A percentile compares a stretch with the other conserved stretches of the same genome.
phyloP scores from a whole-genome alignment of 495 filamentous ascomycete genomes.

The Podospora bellae-mahoneyi region DNA sequence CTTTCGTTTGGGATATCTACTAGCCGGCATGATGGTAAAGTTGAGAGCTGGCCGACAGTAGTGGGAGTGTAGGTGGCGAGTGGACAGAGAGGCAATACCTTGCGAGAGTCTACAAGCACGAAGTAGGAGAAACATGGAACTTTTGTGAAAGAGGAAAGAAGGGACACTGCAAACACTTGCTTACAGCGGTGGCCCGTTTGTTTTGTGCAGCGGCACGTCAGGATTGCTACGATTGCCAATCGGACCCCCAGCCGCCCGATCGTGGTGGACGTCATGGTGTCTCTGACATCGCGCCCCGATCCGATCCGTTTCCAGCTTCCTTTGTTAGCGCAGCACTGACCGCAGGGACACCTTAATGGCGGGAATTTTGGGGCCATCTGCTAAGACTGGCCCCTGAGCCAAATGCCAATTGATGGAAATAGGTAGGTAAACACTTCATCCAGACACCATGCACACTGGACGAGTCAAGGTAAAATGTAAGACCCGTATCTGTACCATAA shows the following conservation, averaged over 20 bases:
- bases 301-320: constrained; percentile 8
- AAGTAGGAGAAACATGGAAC: constrained; percentile 4
- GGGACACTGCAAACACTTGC: not conserved
- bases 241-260: constrained; percentile 25
- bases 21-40: constrained; percentile 20
- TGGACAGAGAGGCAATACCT: no score
- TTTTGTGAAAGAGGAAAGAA: constrained; percentile 5
- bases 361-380: not conserved
- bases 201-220: not conserved
- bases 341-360: not conserved
- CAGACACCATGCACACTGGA: not conserved
- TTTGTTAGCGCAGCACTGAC: constrained; percentile 24
- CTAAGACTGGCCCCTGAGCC: not conserved
- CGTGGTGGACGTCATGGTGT: constrained; percentile 24
- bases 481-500: constrained; percentile 96
- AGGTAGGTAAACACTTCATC: no score
- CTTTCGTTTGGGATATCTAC: constrained; percentile 27
- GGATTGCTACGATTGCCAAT: constrained; percentile 15
- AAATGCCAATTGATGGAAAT: not conserved
- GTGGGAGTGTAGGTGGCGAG: not conserved
- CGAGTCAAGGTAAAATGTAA: constrained; percentile 49
- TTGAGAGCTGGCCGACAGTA: not conserved
- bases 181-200: constrained; percentile 1
- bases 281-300: constrained; percentile 20
- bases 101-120: not conserved